Percentiles rank a stretch among this genome's conserved stretches.
phyloP scores from a whole-genome alignment of 179 eudicot genomes.

The Amaranthus tricolor region DNA sequence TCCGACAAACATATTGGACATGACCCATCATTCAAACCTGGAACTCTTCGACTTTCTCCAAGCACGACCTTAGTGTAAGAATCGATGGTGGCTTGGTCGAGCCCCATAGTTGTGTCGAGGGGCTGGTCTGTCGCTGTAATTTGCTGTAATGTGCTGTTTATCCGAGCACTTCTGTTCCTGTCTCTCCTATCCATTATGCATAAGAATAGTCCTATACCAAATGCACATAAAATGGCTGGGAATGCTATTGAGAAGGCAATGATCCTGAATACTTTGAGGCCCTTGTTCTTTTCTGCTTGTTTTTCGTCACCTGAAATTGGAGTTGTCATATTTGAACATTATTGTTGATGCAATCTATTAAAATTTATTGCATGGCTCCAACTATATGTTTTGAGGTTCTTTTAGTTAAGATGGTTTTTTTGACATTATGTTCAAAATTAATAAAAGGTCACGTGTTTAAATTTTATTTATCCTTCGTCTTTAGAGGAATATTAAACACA shows the following conservation, averaged over 20 bases:
- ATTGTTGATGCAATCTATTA: not conserved
- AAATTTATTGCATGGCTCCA: not conserved
- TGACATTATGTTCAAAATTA: too few species aligned
- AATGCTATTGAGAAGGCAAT: slow-evolving; percentile 43
- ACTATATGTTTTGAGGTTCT: not conserved
- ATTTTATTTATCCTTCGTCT: too few species aligned
- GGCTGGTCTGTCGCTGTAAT: slow-evolving; percentile 3
- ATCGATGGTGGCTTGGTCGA: slow-evolving; percentile 44
- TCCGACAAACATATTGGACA: slow-evolving; percentile 50
- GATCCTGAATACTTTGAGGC: slow-evolving; percentile 40
- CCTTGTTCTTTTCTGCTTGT: slow-evolving; percentile 7
- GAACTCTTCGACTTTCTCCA: slow-evolving; percentile 39
- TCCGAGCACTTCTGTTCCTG: not conserved
- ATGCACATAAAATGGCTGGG: slow-evolving; percentile 45
- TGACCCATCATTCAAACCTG: slow-evolving; percentile 38
- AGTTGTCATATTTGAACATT: not conserved
- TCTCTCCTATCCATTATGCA: slow-evolving; percentile 29
- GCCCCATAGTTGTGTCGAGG: slow-evolving; percentile 26
- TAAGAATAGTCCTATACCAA: slow-evolving; percentile 35
- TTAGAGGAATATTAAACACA: too few species aligned
- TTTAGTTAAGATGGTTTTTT: too few species aligned
- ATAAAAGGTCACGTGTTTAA: too few species aligned
- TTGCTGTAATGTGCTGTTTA: slow-evolving; percentile 8
- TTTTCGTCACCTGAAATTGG: slow-evolving; percentile 25
- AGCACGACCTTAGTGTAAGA: slow-evolving; percentile 45